These are phyloP conservation scores for Novymonas esmeraldas DNA, from an alignment of 208 protist genomes.

Conservation along the genomic window DNA sequence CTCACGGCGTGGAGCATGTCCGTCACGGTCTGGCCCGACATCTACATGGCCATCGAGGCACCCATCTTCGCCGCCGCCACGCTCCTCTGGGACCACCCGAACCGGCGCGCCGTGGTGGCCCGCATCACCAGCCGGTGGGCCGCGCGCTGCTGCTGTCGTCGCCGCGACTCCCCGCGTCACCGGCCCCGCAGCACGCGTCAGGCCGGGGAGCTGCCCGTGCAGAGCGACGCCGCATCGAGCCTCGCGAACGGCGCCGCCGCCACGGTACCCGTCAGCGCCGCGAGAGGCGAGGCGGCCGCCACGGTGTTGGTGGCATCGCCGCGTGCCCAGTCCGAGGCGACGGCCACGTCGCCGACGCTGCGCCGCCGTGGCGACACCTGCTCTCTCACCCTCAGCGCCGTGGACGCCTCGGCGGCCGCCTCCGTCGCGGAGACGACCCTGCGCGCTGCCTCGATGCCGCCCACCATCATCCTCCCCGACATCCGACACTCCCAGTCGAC, in stretches of 20 bases:
- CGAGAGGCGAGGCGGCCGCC: background rate
- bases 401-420: background rate
- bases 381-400: background rate
- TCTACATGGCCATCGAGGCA: constrained; percentile 62
- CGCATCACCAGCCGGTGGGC: background rate
- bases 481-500: too few relatives aligned
- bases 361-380: background rate
- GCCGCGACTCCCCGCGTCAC: background rate
- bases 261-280: too few relatives aligned
- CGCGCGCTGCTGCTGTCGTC: constrained; percentile 6
- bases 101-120: constrained; percentile 26
- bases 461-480: too few relatives aligned
- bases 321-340: background rate
- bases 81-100: constrained; percentile 54
- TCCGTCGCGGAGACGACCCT: background rate
- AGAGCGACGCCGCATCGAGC: too few relatives aligned
- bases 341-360: background rate
- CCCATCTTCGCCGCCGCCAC: constrained; percentile 45
- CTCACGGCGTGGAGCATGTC: constrained; percentile 37
- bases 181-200: too few relatives aligned
- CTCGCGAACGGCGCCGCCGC: too few relatives aligned
- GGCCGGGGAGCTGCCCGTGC: too few relatives aligned
- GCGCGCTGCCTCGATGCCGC: too few relatives aligned
- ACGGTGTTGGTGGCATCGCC: background rate
- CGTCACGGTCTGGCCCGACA: constrained; percentile 29